Evolutionary conservation across 768 basidiomycete species (phyloP), one percentile per base, ranked within the genome.

Genomic region (Psilocybe tampanensis): DNA sequence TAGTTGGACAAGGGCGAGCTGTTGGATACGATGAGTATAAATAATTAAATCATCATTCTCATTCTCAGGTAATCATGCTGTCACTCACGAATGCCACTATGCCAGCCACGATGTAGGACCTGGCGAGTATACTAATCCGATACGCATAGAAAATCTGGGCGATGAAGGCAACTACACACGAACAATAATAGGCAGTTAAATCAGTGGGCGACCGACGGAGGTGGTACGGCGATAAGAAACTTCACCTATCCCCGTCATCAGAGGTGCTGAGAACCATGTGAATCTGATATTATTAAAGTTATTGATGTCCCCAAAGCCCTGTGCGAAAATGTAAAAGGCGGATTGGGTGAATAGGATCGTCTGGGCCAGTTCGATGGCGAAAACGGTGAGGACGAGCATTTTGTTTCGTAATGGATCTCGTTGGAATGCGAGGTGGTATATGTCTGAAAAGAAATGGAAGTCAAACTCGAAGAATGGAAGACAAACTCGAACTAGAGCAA

Each of bases 351-450:
- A 23, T 1, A 66, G 48, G 2, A 64, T 41, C 3, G 66, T 68
- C 33, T 68, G 66, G 3, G 58, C n/a, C 8, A 61, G 17, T 47
- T 63, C 66, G 3, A 68, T 49, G 2, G 50, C 36, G 23, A 57
- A 59, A 1, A 64, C 60, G 21, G 22, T 8, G 23, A 44, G 52
- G n/a, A 69, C 70, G 18, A 70, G 51, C 15, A 33, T 26, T 52
- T 70, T 68, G 29, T 60, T 58, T 3, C 55, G 42, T 18, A n/a
- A 26, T 9, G 59, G 58, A 44, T 71, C 70, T 2, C 62, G 63
- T 0, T 64, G 68, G 47, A 71, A 71, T 8, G 66, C 63, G 15
- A 70, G 29, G 47, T 71, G 65, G 52, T 71, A 71, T 11, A 70
- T 29, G 44, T 70, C 70, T 69, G 42, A 36, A n/a, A n/a, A n/a